Base-by-base conservation (phyloP, 345 rosid species). In the Syzygium oleosum region DNA sequence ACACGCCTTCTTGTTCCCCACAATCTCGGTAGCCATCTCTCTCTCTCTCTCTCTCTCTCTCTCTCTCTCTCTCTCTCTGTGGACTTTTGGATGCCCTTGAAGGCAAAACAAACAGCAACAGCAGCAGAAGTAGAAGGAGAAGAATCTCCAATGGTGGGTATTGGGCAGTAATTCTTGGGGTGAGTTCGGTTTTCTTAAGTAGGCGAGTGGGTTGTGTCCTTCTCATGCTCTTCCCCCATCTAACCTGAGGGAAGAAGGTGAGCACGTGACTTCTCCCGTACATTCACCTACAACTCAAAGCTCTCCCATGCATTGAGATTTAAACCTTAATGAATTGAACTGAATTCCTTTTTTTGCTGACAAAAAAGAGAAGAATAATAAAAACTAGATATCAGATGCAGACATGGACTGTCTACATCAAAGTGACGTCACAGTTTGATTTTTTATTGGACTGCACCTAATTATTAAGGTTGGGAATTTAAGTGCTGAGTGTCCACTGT, bases 1-100 rank as follows among this genome's bases (percentile, higher is more conserved):
- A 88, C 99, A 97, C 14, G 93, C 98, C 84, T 51, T 92, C 93
- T 91, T 96, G 31, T 89, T 91, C 25, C 59, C 87, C 7, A 68
- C 80, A 19, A 73, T 34, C 49, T 73, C 49, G 19, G 88, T 85
- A 31, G 85, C 94, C 94, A 91, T 93, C 79, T 52, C 54, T 15
- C 6, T 52, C 54, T 15, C 54, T 61, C 73, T 61, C 73, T 59
- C 65, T 27, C 63, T 58, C n/a, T 56, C 63, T 8, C 59, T 55
- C 9, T 3, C 25, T 53, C 59, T 55, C 25, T 55, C 59, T 8
- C 59, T 55, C 9, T 3, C 25, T 53, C 59, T 55, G 2, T 21
- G 27, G 41, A 14, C 59, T 22, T 85, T 22, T 58, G n/a, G n/a
- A 58, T 58, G n/a, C n/a, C 6, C 27, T 27, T 58, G 29, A 25